A percentile compares a stretch with the other conserved stretches of the same genome.
Conservation (phyloP, 1,284 basidiomycete species). For the Microbotryomycetes sp. region DNA sequence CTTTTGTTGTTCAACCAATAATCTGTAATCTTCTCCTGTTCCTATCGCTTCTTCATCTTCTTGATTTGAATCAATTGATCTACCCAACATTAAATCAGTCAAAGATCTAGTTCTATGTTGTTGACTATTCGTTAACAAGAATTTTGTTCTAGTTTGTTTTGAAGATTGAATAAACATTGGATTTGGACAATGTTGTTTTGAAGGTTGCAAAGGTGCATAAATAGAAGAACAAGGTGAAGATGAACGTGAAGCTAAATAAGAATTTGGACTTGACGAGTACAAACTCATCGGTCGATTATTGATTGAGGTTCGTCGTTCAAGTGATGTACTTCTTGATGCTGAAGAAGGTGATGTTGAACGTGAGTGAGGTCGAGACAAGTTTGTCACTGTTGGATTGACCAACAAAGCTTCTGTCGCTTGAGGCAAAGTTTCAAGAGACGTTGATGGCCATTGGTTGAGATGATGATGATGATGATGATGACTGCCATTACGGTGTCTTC, state of each 20-base stretch:
- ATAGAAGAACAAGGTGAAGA: slow-evolving; percentile 27
- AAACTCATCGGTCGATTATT: background rate
- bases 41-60: background rate
- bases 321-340: background rate
- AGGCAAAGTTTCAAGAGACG: background rate
- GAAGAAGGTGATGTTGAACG: background rate
- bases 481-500: slow-evolving; percentile 4
- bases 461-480: background rate
- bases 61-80: no score
- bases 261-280: slow-evolving; percentile 18
- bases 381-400: slow-evolving; percentile 12
- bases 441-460: background rate
- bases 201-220: slow-evolving; percentile 24
- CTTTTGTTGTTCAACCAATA: slow-evolving; percentile 19
- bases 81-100: background rate
- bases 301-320: no score
- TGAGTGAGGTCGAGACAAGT: slow-evolving; percentile 2
- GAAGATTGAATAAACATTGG: slow-evolving; percentile 21
- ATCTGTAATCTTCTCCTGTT: slow-evolving; percentile 9
- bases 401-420: slow-evolving; percentile 8
- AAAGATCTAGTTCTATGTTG: no score
- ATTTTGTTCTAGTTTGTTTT: background rate
- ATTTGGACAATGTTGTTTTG: slow-evolving; percentile 15
- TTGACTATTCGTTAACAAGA: no score
- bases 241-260: slow-evolving; percentile 15